Percentiles rank a stretch among this genome's conserved stretches.
phyloP scores from a whole-genome alignment of 495 filamentous ascomycete species.

The Penicillium crystallinum region DNA sequence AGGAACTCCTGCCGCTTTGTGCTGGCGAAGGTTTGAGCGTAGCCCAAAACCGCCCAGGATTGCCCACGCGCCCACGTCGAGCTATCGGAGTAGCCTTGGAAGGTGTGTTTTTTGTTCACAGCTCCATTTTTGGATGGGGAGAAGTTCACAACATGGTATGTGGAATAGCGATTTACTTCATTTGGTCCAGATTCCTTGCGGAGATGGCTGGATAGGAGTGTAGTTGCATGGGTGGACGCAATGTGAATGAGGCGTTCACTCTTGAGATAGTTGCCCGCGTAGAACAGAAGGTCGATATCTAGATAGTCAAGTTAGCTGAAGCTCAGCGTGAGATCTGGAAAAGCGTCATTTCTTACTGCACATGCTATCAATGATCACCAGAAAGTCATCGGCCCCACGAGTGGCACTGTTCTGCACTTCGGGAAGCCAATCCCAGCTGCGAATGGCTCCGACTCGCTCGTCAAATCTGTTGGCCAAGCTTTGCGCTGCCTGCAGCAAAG shows the following conservation, averaged over 20 bases:
- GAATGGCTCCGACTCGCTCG: conserved; percentile 28
- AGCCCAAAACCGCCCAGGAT: conserved; percentile 45
- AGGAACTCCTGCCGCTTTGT: conserved; percentile 36
- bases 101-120: conserved; percentile 30
- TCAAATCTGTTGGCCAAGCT: conserved; percentile 34
- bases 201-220: conserved; percentile 23
- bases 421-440: conserved; percentile 27
- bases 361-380: conserved; percentile 12
- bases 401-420: background rate
- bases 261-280: conserved; percentile 27
- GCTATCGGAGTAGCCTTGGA: conserved; percentile 36
- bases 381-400: background rate
- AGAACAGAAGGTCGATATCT: conserved; percentile 43
- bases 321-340: too few species aligned
- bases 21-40: conserved; percentile 40
- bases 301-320: too few species aligned
- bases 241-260: too few species aligned
- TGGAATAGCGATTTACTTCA: conserved; percentile 10
- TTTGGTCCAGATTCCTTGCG: conserved; percentile 19
- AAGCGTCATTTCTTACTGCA: conserved; percentile 1
- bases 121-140: conserved; percentile 22
- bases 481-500: conserved; percentile 28
- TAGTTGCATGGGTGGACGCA: conserved; percentile 34
- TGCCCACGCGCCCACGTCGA: conserved; percentile 45
- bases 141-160: conserved; percentile 41